Conservation (phyloP, 1,284 basidiomycete genomes). For the Porodaedalea pini region DNA sequence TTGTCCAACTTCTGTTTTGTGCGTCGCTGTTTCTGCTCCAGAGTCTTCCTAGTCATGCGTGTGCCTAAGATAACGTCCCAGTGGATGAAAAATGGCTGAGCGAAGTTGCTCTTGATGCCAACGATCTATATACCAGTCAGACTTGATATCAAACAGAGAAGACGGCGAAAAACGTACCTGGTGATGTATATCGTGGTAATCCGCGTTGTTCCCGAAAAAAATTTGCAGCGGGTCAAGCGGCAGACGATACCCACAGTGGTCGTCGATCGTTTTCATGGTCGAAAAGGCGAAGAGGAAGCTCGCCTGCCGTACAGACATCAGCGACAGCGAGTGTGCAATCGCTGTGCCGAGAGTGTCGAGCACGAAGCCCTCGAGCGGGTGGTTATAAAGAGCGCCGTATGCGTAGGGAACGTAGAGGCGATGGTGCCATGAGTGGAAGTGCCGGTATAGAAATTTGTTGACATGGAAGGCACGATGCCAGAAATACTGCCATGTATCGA, state of each 20-base stretch:
- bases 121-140: conserved; percentile 50
- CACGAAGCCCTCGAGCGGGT: conserved; percentile 91
- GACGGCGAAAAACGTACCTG: conserved; percentile 49
- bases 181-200: conserved; percentile 99
- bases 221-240: conserved; percentile 90
- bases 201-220: conserved; percentile 89
- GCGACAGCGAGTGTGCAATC: conserved; percentile 67
- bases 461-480: conserved; percentile 90
- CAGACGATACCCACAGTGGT: conserved; percentile 91
- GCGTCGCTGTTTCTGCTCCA: conserved; percentile 42
- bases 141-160: conserved; percentile 1
- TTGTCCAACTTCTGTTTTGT: conserved; percentile 14
- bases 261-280: conserved; percentile 94
- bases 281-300: conserved; percentile 82
- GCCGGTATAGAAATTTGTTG: conserved; percentile 88
- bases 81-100: conserved; percentile 91
- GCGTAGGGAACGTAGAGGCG: conserved; percentile 96
- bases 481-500: conserved; percentile 99
- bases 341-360: conserved; percentile 85
- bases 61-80: conserved; percentile 84
- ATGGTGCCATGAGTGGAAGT: conserved; percentile 95
- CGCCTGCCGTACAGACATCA: conserved; percentile 83
- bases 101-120: conserved; percentile 95
- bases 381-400: conserved; percentile 97
- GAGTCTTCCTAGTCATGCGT: conserved; percentile 71